Conservation (phyloP, 306 rosid species). For the Sesbania bispinosa region DNA sequence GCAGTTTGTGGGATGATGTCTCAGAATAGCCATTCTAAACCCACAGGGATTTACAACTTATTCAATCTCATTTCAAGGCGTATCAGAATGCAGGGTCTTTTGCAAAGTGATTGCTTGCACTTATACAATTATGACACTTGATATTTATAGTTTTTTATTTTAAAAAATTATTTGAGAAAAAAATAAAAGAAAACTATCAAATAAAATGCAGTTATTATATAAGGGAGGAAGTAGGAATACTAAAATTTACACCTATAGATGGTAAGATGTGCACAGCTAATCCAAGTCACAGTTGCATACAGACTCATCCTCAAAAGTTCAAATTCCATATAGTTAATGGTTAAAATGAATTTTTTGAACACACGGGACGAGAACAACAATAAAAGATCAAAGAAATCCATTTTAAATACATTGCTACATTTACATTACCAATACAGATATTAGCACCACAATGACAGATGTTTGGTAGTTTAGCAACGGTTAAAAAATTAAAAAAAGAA, state of each 20-base stretch:
- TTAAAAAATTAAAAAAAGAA: background rate
- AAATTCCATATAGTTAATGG: background rate
- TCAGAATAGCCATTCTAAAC: constrained; percentile 30
- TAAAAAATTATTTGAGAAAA: too few species aligned
- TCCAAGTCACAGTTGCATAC: background rate
- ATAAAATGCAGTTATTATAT: too few species aligned
- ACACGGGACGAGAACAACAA: background rate
- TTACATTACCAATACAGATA: constrained; percentile 8
- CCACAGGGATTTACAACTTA: constrained; percentile 32
- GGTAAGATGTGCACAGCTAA: too few species aligned
- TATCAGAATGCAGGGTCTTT: constrained; percentile 39
- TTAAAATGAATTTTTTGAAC: background rate
- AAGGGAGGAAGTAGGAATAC: too few species aligned
- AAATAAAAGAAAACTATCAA: too few species aligned
- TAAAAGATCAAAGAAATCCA: background rate
- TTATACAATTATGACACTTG: too few species aligned
- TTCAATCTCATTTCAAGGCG: constrained; percentile 22
- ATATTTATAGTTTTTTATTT: too few species aligned
- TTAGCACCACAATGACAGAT: background rate
- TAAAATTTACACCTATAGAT: too few species aligned
- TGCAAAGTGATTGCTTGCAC: constrained; percentile 42
- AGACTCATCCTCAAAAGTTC: background rate
- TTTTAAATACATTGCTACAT: background rate
- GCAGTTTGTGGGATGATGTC: constrained; percentile 48
- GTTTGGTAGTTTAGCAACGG: background rate